phyloP scores from a whole-genome alignment of 2,329 filamentous ascomycete genomes.

The Penicillium sp. region DNA sequence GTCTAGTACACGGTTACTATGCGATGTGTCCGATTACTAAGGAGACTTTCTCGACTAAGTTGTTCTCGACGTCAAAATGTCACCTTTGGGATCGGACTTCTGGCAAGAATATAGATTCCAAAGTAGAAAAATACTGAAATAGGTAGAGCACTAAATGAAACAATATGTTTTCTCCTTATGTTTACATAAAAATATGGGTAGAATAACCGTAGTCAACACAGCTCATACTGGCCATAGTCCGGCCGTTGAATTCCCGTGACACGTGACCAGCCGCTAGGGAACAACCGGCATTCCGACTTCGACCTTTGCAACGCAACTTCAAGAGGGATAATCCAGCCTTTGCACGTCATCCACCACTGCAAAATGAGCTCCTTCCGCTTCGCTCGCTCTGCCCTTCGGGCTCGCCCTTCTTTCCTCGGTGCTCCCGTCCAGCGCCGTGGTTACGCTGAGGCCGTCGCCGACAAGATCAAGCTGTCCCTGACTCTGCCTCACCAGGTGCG shows the following conservation, averaged over 20 bases:
- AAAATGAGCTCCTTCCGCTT: slow-evolving; percentile 91
- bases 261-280: slow-evolving; percentile 41
- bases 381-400: slow-evolving; percentile 84
- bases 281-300: slow-evolving; percentile 42
- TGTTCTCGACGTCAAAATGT: not conserved
- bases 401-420: slow-evolving; percentile 73
- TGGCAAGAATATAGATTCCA: not conserved
- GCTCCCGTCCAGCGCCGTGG: slow-evolving; percentile 78
- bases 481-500: slow-evolving; percentile 97
- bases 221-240: slow-evolving; percentile 7
- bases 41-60: not conserved
- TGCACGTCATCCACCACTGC: slow-evolving; percentile 35
- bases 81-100: not conserved
- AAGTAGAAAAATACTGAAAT: not conserved
- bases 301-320: slow-evolving; percentile 42
- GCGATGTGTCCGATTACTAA: not conserved
- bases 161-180: not conserved
- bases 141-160: not conserved
- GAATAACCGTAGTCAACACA: not conserved
- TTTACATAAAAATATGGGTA: not conserved
- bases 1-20: not conserved
- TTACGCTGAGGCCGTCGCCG: slow-evolving; percentile 83
- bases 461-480: slow-evolving; percentile 98
- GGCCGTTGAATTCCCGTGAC: slow-evolving; percentile 18
- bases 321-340: slow-evolving; percentile 38